These are phyloP conservation scores for Cornus kousa DNA, from an alignment of 148 eudicot genomes.

Conservation along the genomic window DNA sequence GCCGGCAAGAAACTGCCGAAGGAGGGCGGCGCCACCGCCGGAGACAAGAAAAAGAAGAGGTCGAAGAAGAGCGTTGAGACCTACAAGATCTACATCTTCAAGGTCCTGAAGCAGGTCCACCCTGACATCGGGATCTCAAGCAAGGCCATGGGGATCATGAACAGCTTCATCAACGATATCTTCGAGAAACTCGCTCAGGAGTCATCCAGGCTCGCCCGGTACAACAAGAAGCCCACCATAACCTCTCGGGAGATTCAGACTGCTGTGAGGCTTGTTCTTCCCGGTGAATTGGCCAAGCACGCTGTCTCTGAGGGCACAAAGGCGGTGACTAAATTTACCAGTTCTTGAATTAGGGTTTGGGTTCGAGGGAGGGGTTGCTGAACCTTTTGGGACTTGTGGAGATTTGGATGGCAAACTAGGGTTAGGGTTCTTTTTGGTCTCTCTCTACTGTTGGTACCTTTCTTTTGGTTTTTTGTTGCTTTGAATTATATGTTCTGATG, in stretches of 20 bases:
- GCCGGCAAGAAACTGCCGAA: constrained; percentile 62
- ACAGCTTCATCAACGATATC: constrained; percentile 58
- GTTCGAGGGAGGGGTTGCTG: neutral
- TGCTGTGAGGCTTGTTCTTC: constrained; percentile 45
- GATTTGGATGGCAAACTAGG: neutral
- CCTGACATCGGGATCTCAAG: constrained; percentile 63
- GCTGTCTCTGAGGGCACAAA: constrained; percentile 55
- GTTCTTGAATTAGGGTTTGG: constrained; percentile 24
- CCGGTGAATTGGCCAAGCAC: constrained; percentile 53
- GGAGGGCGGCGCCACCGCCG: constrained; percentile 41
- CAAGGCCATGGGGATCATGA: constrained; percentile 68
- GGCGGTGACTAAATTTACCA: constrained; percentile 52
- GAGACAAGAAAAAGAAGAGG: constrained; percentile 64
- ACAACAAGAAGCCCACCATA: constrained; percentile 56
- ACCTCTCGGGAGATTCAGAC: constrained; percentile 54
- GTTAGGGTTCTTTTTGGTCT: neutral
- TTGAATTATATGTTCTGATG: too few relatives aligned
- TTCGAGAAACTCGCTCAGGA: constrained; percentile 62
- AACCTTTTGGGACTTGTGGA: neutral
- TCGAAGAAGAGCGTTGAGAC: constrained; percentile 56
- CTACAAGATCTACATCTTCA: constrained; percentile 71
- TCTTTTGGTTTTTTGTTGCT: too few relatives aligned
- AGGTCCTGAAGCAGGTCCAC: constrained; percentile 59
- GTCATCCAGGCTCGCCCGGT: constrained; percentile 40
- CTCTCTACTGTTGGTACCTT: too few relatives aligned